These are phyloP conservation scores for Termitomyces sp. DNA, from an alignment of 768 basidiomycete species.

Conservation along the genomic window DNA sequence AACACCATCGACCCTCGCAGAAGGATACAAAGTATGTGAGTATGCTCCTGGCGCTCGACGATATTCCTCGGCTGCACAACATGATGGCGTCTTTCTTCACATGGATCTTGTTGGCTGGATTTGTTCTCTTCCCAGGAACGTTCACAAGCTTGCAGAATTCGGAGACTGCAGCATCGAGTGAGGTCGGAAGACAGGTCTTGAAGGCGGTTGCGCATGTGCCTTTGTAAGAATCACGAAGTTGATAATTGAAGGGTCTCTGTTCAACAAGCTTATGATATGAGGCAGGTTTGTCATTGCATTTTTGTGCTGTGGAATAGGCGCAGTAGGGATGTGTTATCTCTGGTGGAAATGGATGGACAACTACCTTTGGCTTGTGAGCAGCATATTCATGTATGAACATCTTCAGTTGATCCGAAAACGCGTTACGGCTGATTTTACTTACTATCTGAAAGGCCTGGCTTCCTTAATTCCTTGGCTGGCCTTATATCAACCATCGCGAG, in stretches of 20 bases:
- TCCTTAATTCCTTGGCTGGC: constrained; percentile 55
- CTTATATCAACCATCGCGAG: constrained; percentile 52
- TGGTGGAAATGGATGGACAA: constrained; percentile 61
- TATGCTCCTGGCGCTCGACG: constrained; percentile 61
- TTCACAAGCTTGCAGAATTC: constrained; percentile 45
- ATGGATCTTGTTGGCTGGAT: constrained; percentile 62
- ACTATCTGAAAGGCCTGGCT: constrained; percentile 42
- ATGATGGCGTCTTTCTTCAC: constrained; percentile 55
- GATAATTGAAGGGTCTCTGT: background rate
- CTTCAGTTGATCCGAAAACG: background rate
- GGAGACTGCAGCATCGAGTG: constrained; percentile 20
- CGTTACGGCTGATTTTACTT: background rate
- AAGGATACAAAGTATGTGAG: constrained; percentile 53
- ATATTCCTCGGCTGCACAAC: constrained; percentile 48
- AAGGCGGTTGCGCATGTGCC: constrained; percentile 38
- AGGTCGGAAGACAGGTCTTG: constrained; percentile 31
- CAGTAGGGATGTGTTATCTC: constrained; percentile 51
- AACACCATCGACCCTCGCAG: constrained; percentile 20
- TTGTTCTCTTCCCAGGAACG: constrained; percentile 60
- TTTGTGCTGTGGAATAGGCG: constrained; percentile 52
- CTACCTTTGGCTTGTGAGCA: constrained; percentile 57
- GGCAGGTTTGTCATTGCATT: constrained; percentile 52
- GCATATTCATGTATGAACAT: constrained; percentile 48
- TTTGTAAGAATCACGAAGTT: constrained; percentile 29
- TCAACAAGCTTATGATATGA: background rate